Conservation (phyloP, 2,329 filamentous ascomycete species). For the Colletotrichum orbiculare region DNA sequence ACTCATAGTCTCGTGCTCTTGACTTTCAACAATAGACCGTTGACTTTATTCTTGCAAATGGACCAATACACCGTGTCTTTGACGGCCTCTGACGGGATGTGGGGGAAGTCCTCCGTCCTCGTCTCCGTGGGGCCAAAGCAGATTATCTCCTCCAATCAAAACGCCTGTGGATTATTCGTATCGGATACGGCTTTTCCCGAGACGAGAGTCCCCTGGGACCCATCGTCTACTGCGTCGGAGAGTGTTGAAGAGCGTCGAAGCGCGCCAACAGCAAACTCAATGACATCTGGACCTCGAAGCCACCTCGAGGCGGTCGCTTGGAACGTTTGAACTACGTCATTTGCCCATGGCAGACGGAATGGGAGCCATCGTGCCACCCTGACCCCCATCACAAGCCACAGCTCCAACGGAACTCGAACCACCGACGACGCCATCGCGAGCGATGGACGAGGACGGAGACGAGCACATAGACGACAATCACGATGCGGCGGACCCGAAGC, state of each 20-base stretch:
- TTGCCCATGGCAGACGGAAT: slow-evolving; percentile 3
- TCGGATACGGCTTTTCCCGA: slow-evolving; percentile 8
- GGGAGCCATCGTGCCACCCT: slow-evolving; percentile 3
- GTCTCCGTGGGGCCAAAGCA: background rate
- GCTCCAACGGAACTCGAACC: slow-evolving; percentile 2
- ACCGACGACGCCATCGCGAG: slow-evolving; percentile 11
- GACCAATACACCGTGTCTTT: no score
- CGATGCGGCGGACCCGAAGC: background rate
- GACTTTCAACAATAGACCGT: no score
- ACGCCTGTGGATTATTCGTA: background rate
- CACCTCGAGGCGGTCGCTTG: background rate
- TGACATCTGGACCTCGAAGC: background rate
- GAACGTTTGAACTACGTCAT: slow-evolving; percentile 3
- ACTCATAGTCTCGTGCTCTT: no score
- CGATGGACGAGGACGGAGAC: slow-evolving; percentile 5
- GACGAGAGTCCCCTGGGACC: background rate
- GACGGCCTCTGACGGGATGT: no score
- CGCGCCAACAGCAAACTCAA: slow-evolving; percentile 1
- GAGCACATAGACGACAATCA: background rate
- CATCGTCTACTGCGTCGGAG: background rate
- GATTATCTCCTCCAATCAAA: slow-evolving; percentile 8
- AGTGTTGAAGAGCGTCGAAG: background rate
- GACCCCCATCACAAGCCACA: background rate
- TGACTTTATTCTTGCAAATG: no score
- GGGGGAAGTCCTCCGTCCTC: background rate